Percentiles rank a stretch among this genome's conserved stretches.
These are phyloP conservation scores for Pterocarpus santalinus DNA, from an alignment of 306 rosid species.

Conservation along the genomic window DNA sequence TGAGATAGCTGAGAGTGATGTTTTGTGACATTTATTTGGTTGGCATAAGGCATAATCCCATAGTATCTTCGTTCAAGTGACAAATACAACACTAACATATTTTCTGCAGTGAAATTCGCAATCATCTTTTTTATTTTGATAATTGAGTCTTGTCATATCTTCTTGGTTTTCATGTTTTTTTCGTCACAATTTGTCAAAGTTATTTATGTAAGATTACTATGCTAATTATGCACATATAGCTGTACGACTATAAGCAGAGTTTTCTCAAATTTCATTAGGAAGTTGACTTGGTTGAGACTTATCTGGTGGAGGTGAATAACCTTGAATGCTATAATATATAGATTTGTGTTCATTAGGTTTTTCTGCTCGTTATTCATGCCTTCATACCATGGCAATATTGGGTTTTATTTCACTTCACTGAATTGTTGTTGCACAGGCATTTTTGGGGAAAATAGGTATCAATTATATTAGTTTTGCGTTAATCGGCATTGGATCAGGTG, in stretches of 20 bases:
- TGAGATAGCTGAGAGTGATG: not conserved
- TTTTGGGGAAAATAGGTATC: conserved; percentile 2
- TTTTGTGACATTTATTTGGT: not conserved
- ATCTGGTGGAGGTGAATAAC: not conserved
- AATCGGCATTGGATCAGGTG: not conserved
- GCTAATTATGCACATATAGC: not conserved
- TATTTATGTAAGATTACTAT: not conserved
- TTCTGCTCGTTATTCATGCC: too few relatives aligned
- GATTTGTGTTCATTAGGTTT: too few relatives aligned
- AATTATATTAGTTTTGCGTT: not conserved
- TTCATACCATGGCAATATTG: not conserved
- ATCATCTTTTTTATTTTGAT: too few relatives aligned
- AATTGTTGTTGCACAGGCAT: not conserved
- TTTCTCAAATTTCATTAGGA: not conserved
- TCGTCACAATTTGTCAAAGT: not conserved
- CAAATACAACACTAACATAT: not conserved
- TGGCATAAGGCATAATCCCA: not conserved
- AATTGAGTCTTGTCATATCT: not conserved
- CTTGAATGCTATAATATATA: too few relatives aligned
- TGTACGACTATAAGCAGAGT: not conserved
- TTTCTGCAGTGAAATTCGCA: not conserved
- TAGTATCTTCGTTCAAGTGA: not conserved
- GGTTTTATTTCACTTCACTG: not conserved
- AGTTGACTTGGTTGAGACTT: not conserved
- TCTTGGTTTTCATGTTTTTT: not conserved